Evolutionary conservation across 2,329 filamentous ascomycete species (phyloP).

Genomic region (Sarocladium oryzae): DNA sequence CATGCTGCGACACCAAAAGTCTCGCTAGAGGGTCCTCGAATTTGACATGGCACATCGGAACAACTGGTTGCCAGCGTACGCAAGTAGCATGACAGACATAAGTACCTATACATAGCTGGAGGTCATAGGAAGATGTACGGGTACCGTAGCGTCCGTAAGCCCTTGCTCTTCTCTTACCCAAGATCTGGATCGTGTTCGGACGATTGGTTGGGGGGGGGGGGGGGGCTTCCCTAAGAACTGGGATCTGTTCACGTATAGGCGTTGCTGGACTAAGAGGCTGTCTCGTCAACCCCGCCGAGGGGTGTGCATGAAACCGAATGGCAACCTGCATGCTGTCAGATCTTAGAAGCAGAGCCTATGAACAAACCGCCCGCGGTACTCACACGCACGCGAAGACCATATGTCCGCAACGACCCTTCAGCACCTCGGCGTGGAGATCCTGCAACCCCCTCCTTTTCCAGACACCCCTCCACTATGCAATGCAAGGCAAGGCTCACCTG

Average conservation of each 20-base stretch:
- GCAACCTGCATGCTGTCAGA: constrained; percentile 3
- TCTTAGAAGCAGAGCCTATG: constrained; percentile 5
- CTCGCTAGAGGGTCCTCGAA: constrained; percentile 4
- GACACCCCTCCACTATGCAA: background rate
- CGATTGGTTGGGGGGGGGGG: no score
- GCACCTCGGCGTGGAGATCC: constrained; percentile 5
- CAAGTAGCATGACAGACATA: no score
- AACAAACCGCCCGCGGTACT: constrained; percentile 4
- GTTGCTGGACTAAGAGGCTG: background rate
- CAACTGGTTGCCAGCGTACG: background rate
- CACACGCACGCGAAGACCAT: background rate
- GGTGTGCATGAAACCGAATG: constrained; percentile 1
- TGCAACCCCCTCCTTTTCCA: background rate
- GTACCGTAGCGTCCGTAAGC: no score
- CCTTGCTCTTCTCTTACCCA: no score
- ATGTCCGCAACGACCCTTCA: background rate
- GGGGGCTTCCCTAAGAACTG: background rate
- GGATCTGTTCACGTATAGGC: constrained; percentile 6
- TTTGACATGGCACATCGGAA: background rate
- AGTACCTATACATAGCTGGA: no score
- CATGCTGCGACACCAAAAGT: constrained; percentile 1
- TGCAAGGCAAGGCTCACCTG: constrained; percentile 1
- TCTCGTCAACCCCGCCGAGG: background rate
- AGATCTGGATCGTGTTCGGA: constrained; percentile 5
- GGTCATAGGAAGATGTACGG: no score